Evolutionary conservation across 78 protist genomes (phyloP), one percentile per base, ranked within the genome.

Genomic region (Bodo saltans): DNA sequence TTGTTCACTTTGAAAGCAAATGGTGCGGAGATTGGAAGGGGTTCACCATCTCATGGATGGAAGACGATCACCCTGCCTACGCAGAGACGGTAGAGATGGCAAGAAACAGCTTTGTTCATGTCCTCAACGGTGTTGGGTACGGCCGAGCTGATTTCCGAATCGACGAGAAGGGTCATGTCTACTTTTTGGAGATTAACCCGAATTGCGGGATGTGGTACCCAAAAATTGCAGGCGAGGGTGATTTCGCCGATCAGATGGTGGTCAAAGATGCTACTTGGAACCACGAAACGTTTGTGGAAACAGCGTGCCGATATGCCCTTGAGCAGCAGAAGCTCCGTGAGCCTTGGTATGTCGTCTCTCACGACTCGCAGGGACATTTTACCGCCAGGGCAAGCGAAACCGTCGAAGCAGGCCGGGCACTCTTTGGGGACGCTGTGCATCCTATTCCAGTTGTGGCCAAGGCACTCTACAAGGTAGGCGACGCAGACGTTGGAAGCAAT

Each of bases 151-250:
- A 70, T 27, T 70, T 70, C 41, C 73, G 73, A 17, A 70, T 70
- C 34, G 30, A 32, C 73, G 41, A 3, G 33, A 17, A 27, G 37
- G 26, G 37, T 23, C 4, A 32, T 23, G 73, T 32, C 38, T 70
- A 70, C 34, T 70, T 70, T 27, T 27, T 70, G 33, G 73, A 70
- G 73, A 70, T 70, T 27, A 70, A 70, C 34, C 3, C 33, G 33
- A 70, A 70, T 27, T 70, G 73, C 73, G 73, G 73, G 30, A 32
- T 70, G 73, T 70, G 17, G 26, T 70, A 70, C 34, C 73, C 73
- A 12, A 47, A 47, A 17, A 17, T 23, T 8, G 17, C 17, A 8
- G 60, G 60, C 60, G n/a, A n/a, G n/a, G 60, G 60, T 17, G 60
- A 47, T 17, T 70, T 70, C 73, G 73, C 73, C 41, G 73, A 70